These are phyloP conservation scores for Tulasnella sp. DNA, from an alignment of 768 basidiomycete species.

Conservation along the genomic window DNA sequence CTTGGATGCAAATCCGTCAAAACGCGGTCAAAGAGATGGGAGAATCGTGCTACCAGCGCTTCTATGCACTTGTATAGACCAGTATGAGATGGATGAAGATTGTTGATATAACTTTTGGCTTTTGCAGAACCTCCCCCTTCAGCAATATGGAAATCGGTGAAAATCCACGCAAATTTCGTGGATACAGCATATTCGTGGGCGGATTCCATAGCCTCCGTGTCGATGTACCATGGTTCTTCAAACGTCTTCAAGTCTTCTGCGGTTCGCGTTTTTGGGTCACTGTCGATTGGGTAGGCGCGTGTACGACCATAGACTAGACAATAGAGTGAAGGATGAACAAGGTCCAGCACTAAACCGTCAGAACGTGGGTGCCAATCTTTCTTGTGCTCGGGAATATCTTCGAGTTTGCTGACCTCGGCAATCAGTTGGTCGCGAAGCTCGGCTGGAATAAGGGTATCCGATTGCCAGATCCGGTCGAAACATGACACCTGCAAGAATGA, in stretches of 20 bases:
- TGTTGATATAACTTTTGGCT: slow-evolving; percentile 5
- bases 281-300: slow-evolving; percentile 14
- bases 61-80: slow-evolving; percentile 3
- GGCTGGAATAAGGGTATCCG: slow-evolving; percentile 19
- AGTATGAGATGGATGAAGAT: slow-evolving; percentile 5
- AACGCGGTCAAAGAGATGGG: slow-evolving; percentile 5
- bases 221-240: no score
- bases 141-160: slow-evolving; percentile 4
- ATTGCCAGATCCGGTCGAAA: slow-evolving; percentile 17
- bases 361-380: slow-evolving; percentile 26
- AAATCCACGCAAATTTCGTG: slow-evolving; percentile 2
- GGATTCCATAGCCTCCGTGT: not conserved
- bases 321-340: slow-evolving; percentile 23
- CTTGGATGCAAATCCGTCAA: slow-evolving; percentile 3
- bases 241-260: not conserved
- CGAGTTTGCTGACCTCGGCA: slow-evolving; percentile 15
- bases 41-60: slow-evolving; percentile 2
- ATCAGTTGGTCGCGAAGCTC: slow-evolving; percentile 11
- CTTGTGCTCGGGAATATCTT: slow-evolving; percentile 19
- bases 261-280: not conserved
- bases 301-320: slow-evolving; percentile 22
- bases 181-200: not conserved
- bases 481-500: slow-evolving; percentile 14
- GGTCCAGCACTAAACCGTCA: slow-evolving; percentile 22
- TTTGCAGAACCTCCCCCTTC: not conserved